Evolutionary conservation across 2,329 filamentous ascomycete genomes (phyloP), one percentile per base, ranked within the genome.

Genomic region (Fusarium tanahbumbuense): DNA sequence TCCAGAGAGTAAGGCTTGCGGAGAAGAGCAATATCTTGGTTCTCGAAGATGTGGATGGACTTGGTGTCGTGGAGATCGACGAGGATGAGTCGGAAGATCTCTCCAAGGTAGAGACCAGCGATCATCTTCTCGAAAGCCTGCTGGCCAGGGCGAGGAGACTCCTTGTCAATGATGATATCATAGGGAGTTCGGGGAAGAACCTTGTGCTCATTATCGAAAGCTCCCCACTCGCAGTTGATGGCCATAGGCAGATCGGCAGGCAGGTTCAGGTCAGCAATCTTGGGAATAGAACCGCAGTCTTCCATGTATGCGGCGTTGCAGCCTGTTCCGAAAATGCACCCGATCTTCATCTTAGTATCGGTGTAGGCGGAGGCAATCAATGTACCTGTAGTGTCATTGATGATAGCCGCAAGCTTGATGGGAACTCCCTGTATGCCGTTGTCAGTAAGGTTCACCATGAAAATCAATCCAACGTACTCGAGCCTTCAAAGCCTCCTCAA

Each of bases 261-360:
- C 40, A 98, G 88, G 76, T 97, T 96, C 86, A 97, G 88, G 83
- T 98, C 90, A 13, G 92, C 93, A 57, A 99, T 89, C 86, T 99
- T 99, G 71, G 94, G 95, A 71, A 99, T 93, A 15, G 91, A 93
- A 71, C 93, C 94, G 70, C 89, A 93, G 76, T 97, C 83, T 82
- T 99, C 96, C 92, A 99, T 97, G 84, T 99, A 99, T 41, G 96
- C 96, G 42, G 95, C 96, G 77, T 99, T 99, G 84, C 96, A 98
- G 64, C 96, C 96, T 15, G 96, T 99, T 75, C 96, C 96, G 76
- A 99, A 99, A 78, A 99, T 99, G 82, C 95, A 98, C 59, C 96
- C 96, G 76, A 98, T 96, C 83, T 90, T 94, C 88, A 98, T 97
- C 73, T 91, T 89, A 47, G 91, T 84, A 78, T 99, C 94, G n/a